phyloP scores from a whole-genome alignment of 495 filamentous ascomycete genomes.

The Aspergillus indologenus region DNA sequence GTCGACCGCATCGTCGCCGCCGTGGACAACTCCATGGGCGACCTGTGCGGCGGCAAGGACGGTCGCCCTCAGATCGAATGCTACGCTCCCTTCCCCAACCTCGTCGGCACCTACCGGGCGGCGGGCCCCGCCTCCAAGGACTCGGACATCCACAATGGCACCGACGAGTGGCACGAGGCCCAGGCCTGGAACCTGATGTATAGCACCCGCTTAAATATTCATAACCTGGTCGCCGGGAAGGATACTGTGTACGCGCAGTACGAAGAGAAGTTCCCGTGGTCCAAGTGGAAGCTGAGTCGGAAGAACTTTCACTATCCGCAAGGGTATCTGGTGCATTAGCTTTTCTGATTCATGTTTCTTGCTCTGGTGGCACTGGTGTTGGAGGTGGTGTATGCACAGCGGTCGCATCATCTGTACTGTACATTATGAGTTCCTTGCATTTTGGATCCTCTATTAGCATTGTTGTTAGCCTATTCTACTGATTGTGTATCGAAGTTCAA shows the following conservation, averaged over 20 bases:
- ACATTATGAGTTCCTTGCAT: no score
- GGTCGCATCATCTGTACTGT: no score
- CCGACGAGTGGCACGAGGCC: slow-evolving; percentile 18
- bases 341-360: not conserved
- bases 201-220: slow-evolving; percentile 30
- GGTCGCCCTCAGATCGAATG: slow-evolving; percentile 26
- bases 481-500: no score
- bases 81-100: slow-evolving; percentile 28
- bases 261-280: slow-evolving; percentile 23
- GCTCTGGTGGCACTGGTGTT: not conserved
- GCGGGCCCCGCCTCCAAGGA: slow-evolving; percentile 19
- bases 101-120: slow-evolving; percentile 26
- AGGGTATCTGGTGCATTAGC: slow-evolving; percentile 22
- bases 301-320: slow-evolving; percentile 26
- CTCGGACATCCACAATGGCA: slow-evolving; percentile 27
- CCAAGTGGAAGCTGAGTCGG: slow-evolving; percentile 17
- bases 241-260: slow-evolving; percentile 26
- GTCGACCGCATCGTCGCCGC: slow-evolving; percentile 25
- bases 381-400: no score
- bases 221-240: slow-evolving; percentile 22
- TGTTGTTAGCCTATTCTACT: no score
- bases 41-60: slow-evolving; percentile 23
- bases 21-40: slow-evolving; percentile 28
- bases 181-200: slow-evolving; percentile 26
- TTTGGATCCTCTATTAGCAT: no score